phyloP scores from a whole-genome alignment of 768 basidiomycete species.

The Grammothele lineata region DNA sequence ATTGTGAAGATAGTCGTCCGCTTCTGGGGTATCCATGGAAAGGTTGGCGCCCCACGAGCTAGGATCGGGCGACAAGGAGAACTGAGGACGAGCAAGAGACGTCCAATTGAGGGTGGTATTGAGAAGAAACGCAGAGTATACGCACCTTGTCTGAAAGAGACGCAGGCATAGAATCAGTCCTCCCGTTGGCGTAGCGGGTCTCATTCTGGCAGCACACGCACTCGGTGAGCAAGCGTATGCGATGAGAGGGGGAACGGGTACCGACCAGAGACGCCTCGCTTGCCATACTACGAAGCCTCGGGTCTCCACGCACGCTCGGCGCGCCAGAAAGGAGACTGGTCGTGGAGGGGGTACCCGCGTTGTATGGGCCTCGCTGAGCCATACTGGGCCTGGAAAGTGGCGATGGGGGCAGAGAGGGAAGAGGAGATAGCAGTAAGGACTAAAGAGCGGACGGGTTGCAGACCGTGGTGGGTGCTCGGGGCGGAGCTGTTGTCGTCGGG shows the following conservation, averaged over 20 bases:
- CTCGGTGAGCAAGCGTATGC: not conserved
- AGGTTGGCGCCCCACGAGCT: constrained; percentile 67
- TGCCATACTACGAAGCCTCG: constrained; percentile 15
- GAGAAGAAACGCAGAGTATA: not conserved
- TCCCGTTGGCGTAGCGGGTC: constrained; percentile 15
- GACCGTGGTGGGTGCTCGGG: too few species aligned
- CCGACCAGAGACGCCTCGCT: constrained; percentile 19
- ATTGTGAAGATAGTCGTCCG: constrained; percentile 73
- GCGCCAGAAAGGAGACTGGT: constrained; percentile 17
- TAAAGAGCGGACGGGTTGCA: constrained; percentile 10
- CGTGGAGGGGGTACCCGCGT: constrained; percentile 14
- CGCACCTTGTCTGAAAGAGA: constrained; percentile 23
- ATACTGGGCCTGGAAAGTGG: constrained; percentile 6
- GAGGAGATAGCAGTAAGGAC: constrained; percentile 7
- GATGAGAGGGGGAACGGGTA: not conserved
- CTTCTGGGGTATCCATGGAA: constrained; percentile 43
- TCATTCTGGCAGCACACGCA: constrained; percentile 11
- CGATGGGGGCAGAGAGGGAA: not conserved
- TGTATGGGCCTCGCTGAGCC: constrained; percentile 15
- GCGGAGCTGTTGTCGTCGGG: too few species aligned
- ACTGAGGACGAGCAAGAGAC: constrained; percentile 34
- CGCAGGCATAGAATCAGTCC: constrained; percentile 11
- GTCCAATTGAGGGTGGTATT: not conserved
- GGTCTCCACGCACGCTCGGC: constrained; percentile 16
- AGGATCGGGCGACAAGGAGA: constrained; percentile 71